phyloP scores from a whole-genome alignment of 768 basidiomycete genomes.

The Pisolithus tinctorius region DNA sequence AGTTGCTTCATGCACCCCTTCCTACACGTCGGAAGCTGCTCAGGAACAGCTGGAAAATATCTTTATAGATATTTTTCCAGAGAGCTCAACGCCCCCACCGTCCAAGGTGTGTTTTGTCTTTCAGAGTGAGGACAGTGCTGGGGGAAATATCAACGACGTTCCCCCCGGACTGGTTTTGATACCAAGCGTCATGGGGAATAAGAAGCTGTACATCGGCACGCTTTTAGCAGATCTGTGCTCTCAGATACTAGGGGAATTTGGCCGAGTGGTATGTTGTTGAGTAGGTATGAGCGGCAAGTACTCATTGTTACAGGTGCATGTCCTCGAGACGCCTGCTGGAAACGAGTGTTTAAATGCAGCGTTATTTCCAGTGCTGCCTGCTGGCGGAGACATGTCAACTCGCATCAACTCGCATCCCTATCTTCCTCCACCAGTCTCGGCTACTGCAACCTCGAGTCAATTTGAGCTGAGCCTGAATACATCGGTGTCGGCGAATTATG shows the following conservation, averaged over 20 bases:
- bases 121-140: conserved; percentile 52
- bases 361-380: conserved; percentile 56
- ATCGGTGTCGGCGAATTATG: conserved; percentile 21
- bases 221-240: conserved; percentile 86
- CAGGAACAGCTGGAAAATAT: conserved; percentile 61
- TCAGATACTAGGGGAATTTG: conserved; percentile 79
- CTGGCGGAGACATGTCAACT: conserved; percentile 52
- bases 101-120: conserved; percentile 83
- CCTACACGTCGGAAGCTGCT: conserved; percentile 45
- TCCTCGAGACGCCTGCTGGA: conserved; percentile 75
- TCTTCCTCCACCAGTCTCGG: conserved; percentile 37
- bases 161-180: conserved; percentile 68
- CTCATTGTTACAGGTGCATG: conserved; percentile 50
- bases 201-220: conserved; percentile 82
- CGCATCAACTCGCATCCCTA: conserved; percentile 43
- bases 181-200: conserved; percentile 81
- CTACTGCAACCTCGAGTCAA: conserved; percentile 48
- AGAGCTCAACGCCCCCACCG: conserved; percentile 64
- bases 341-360: conserved; percentile 78
- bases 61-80: conserved; percentile 60
- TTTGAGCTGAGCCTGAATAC: conserved; percentile 40
- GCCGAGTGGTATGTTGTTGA: conserved; percentile 60
- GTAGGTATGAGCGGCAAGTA: not conserved
- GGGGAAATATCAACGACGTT: conserved; percentile 49
- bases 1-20: conserved; percentile 61